A percentile compares a stretch with the other conserved stretches of the same genome.
Evolutionary conservation across 352 stramenopile genomes (phyloP).

Genomic region (Pythium rishiriense): DNA sequence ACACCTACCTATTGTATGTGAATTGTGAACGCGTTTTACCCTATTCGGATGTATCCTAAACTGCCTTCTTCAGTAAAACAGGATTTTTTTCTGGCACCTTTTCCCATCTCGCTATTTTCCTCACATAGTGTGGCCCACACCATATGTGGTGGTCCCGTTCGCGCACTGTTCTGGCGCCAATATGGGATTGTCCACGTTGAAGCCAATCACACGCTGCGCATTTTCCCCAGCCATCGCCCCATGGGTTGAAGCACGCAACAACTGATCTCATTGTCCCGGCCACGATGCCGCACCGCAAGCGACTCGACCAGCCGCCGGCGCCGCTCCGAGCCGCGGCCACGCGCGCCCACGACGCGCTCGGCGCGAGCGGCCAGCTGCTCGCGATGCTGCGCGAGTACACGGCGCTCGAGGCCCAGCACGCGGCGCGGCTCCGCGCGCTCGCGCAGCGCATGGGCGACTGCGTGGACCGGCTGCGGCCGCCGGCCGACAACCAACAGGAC

Average conservation of each 20-base stretch:
- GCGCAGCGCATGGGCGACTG: constrained; percentile 30
- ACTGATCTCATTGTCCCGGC: too few relatives aligned
- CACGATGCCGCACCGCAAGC: too few relatives aligned
- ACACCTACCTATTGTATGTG: too few relatives aligned
- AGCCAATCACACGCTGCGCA: constrained; percentile 25
- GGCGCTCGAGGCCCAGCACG: constrained; percentile 30
- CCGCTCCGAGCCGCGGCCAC: too few relatives aligned
- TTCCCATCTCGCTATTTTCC: not conserved
- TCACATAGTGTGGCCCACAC: constrained; percentile 20
- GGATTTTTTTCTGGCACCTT: too few relatives aligned
- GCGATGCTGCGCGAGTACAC: constrained; percentile 35
- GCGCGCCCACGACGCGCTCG: constrained; percentile 25
- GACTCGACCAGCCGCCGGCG: too few relatives aligned
- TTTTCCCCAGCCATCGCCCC: constrained; percentile 23
- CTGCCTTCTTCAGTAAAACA: too few relatives aligned
- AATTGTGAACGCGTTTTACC: too few relatives aligned
- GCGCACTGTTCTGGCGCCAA: constrained; percentile 8
- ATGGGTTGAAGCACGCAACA: constrained; percentile 9
- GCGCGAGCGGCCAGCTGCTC: constrained; percentile 29
- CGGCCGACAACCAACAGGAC: not conserved
- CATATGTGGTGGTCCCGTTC: not conserved
- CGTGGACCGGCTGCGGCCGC: constrained; percentile 23
- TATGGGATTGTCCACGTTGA: constrained; percentile 10
- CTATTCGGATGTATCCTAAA: too few relatives aligned
- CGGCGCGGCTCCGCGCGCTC: constrained; percentile 22